Conservation (phyloP, 768 basidiomycete species). For the Kwoniella heveanensis region DNA sequence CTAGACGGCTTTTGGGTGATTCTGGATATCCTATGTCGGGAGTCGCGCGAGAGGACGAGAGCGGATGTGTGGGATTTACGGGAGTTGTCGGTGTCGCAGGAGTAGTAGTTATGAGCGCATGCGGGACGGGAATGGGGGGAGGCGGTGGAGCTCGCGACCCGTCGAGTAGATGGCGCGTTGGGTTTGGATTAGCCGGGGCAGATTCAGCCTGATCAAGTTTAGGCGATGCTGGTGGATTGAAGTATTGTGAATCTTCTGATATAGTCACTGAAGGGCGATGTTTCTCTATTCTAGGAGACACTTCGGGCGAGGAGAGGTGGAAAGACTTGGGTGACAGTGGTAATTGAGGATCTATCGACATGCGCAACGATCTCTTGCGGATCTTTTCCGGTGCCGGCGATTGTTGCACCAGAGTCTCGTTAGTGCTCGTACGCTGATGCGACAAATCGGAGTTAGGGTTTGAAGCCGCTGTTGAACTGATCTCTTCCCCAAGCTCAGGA, state of each 20-base stretch:
- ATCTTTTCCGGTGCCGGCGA: neutral
- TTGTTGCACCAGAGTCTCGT: neutral
- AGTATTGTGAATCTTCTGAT: constrained; percentile 1
- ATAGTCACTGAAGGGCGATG: constrained; percentile 14
- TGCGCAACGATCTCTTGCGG: neutral
- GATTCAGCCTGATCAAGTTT: constrained; percentile 2
- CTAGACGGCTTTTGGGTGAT: neutral
- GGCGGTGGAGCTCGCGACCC: neutral
- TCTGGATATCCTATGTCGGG: neutral
- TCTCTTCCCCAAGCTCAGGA: neutral
- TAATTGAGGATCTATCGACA: constrained; percentile 1
- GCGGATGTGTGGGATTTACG: neutral
- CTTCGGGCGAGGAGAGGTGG: constrained; percentile 6
- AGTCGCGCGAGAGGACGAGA: neutral
- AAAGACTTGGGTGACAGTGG: constrained; percentile 11
- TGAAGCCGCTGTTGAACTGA: neutral
- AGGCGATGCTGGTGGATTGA: neutral
- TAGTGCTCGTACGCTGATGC: neutral
- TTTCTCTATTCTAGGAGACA: constrained; percentile 16
- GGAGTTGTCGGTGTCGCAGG: neutral
- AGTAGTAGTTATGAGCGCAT: neutral
- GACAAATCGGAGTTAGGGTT: neutral
- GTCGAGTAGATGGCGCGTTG: neutral
- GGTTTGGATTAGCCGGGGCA: neutral
- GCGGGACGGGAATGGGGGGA: neutral